These are phyloP conservation scores for Candida morakotiae DNA, from an alignment of 805 yeast species.

Conservation along the genomic window DNA sequence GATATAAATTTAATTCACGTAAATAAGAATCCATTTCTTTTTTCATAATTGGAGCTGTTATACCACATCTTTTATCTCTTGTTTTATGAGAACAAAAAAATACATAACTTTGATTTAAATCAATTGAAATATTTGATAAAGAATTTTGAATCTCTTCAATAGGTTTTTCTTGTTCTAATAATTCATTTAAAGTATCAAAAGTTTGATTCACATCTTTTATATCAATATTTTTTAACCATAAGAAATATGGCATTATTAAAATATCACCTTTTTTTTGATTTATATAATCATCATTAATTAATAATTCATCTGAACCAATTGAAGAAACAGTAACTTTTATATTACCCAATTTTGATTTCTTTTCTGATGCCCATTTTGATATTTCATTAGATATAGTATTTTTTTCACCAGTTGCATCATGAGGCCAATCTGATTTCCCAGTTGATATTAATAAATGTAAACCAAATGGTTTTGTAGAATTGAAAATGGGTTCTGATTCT, in stretches of 20 bases:
- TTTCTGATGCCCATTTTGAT: constrained; percentile 28
- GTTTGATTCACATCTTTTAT: constrained; percentile 40
- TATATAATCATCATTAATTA: constrained; percentile 39
- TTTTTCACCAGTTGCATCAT: constrained; percentile 52
- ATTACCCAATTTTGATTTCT: constrained; percentile 17
- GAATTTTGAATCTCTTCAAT: constrained; percentile 8
- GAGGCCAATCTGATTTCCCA: constrained; percentile 81
- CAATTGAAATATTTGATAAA: constrained; percentile 23
- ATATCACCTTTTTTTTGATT: constrained; percentile 51
- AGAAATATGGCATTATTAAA: constrained; percentile 67
- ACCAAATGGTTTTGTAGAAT: constrained; percentile 64
- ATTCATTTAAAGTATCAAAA: constrained; percentile 41
- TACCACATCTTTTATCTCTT: constrained; percentile 90
- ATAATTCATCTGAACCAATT: constrained; percentile 40
- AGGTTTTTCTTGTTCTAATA: constrained; percentile 23
- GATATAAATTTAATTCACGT: constrained; percentile 63
- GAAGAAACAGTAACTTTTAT: constrained; percentile 56
- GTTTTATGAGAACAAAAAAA: constrained; percentile 86
- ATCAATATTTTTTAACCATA: constrained; percentile 57
- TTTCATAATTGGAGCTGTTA: constrained; percentile 88
- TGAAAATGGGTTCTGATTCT: constrained; percentile 49
- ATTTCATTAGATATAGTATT: constrained; percentile 46
- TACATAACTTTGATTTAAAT: constrained; percentile 42
- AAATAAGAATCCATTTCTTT: constrained; percentile 71
- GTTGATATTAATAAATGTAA: constrained; percentile 80